phyloP scores from a whole-genome alignment of 257 asterid genomes.

The Salvia rosmarinus region DNA sequence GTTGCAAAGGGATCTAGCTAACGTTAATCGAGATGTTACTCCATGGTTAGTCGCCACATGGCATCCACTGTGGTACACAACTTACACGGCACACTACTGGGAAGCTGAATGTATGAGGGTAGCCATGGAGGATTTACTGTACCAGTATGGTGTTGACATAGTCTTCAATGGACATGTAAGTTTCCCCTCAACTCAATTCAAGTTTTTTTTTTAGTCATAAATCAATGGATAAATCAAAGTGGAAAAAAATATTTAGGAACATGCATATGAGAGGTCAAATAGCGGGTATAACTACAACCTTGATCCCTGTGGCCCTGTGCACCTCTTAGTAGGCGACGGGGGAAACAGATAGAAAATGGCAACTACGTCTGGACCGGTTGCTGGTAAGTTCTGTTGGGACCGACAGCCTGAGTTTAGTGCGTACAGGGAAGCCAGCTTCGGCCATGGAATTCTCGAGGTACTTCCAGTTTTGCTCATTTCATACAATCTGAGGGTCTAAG shows the following conservation, averaged over 20 bases:
- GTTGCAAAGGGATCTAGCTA: slow-evolving; percentile 75
- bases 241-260: slow-evolving; percentile 54
- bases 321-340: slow-evolving; percentile 86
- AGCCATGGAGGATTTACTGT: slow-evolving; percentile 77
- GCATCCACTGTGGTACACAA: slow-evolving; percentile 98
- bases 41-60: slow-evolving; percentile 89
- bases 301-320: slow-evolving; percentile 85
- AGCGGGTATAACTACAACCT: slow-evolving; percentile 84
- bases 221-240: not conserved
- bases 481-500: not conserved
- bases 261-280: slow-evolving; percentile 94
- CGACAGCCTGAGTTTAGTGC: slow-evolving; percentile 92
- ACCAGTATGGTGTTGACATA: slow-evolving; percentile 73
- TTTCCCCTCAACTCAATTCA: not conserved
- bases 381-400: slow-evolving; percentile 93
- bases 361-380: slow-evolving; percentile 79
- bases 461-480: not conserved
- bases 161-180: slow-evolving; percentile 94
- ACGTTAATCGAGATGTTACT: slow-evolving; percentile 64
- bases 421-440: slow-evolving; percentile 85
- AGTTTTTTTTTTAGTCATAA: too few species aligned
- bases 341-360: slow-evolving; percentile 94
- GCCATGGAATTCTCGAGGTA: slow-evolving; percentile 95
- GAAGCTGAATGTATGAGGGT: slow-evolving; percentile 96
- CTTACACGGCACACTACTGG: slow-evolving; percentile 85